Evolutionary conservation across 179 eudicot genomes (phyloP), one percentile per base, ranked within the genome.

Genomic region (Spergularia azorica): DNA sequence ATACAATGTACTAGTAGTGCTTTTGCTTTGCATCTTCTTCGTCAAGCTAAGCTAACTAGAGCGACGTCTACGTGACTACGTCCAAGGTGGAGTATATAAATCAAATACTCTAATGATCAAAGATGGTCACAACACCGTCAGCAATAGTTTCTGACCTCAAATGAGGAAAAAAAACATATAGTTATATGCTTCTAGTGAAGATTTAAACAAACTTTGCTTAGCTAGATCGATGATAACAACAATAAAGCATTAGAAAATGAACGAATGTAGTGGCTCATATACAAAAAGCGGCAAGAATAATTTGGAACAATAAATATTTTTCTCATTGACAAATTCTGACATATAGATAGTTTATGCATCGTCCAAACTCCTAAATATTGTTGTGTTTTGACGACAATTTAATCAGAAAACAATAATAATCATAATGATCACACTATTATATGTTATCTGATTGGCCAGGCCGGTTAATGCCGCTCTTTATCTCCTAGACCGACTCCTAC

Each of bases 1-100:
- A 17, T 1, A 43, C 48, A 43, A 43, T 20, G 20, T 5, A 60
- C 6, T 26, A 2, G 39, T 61, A 65, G 13, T 66, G 38, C 56
- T 68, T 68, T 68, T 46, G 36, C 72, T 48, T 68, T 48, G 72
- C 72, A 68, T 68, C 72, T 48, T 67, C 16, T 12, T 48, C n/a
- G 48, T 43, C 56, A 39, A 67, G 71, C 55, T 67, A 67, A 56
- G 32, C 32, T 26, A 26, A 26, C 32, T 26, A 26, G 32, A 26
- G 32, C 32, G 32, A 26, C 32, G 32, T 26, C 32, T 26, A 26
- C 32, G 32, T 26, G 32, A 26, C 56, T 43, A 67, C 71, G 72
- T 68, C 72, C 72, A 68, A 41, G 51, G 52, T 66, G 21, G 52
- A 66, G 21, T 41, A 66, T 43, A n/a, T 43, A 43, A 26, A 43